These are phyloP conservation scores for Suillus subluteus DNA, from an alignment of 768 basidiomycete genomes.

Conservation along the genomic window DNA sequence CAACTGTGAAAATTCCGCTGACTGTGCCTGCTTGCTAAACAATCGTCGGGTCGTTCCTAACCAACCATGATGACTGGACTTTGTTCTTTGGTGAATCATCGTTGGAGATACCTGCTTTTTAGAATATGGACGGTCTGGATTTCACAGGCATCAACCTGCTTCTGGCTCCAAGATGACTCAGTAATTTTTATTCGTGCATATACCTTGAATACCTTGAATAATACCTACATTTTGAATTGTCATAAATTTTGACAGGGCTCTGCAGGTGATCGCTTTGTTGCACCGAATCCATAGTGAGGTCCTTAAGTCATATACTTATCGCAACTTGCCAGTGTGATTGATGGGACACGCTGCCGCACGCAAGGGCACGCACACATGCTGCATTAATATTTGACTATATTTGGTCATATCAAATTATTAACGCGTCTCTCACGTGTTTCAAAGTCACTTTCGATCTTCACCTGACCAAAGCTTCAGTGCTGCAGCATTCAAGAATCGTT, in stretches of 20 bases:
- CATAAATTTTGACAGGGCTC: not conserved
- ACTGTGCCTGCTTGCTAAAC: slow-evolving; percentile 80
- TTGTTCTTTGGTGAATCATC: not conserved
- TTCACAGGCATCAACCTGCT: not conserved
- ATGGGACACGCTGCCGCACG: not conserved
- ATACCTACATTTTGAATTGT: not conserved
- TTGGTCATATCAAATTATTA: not conserved
- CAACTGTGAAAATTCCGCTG: slow-evolving; percentile 81
- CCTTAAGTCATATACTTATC: not conserved
- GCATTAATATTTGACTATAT: not conserved
- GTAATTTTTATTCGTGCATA: not conserved
- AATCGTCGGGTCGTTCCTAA: not conserved
- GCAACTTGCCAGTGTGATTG: not conserved
- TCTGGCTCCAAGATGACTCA: not conserved
- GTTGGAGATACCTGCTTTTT: not conserved
- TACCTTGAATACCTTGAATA: slow-evolving; percentile 3
- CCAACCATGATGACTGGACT: not conserved
- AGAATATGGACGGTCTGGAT: not conserved
- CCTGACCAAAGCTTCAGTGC: not conserved
- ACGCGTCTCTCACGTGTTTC: not conserved
- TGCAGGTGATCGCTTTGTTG: not conserved
- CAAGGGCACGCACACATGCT: too few relatives aligned
- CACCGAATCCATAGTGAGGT: not conserved
- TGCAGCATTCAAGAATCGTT: not conserved
- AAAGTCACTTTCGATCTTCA: not conserved